Base-by-base conservation (phyloP, 495 filamentous ascomycete genomes). In the Rhypophila decipiens region DNA sequence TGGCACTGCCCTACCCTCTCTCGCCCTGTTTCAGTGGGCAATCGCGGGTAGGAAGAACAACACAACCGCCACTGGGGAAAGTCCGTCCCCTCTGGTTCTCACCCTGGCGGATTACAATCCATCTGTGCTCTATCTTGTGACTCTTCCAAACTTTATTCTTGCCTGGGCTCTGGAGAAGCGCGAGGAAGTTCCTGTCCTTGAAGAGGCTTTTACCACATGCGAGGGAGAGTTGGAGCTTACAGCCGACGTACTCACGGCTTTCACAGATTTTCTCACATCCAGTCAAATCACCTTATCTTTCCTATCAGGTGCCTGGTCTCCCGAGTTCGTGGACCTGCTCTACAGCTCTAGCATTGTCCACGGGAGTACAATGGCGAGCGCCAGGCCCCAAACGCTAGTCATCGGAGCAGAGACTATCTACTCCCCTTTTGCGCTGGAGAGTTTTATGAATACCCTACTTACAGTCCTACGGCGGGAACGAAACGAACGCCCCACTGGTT, bases 401-500 rank as follows among this genome's bases (percentile, higher is more conserved):
- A 70, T 97, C 22, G 93, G 87, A 0, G 90, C 89, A 17, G 93
- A 98, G 67, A 98, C 93, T 5, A 96, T 98, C 33, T 98, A 98
- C 67, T 90, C 87, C 0, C 89, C 88, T 0, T 70, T 78, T 39
- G 85, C 86, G 1, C 71, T 95, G 39, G 60, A 54, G 10, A 72
- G 80, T 2, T 98, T 98, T 67, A 80, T 84, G 11, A 76, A 84
- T 46, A 85, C 85, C 4, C 65, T 97, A 24, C 60, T 88, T 39
- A 69, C 66, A 3, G 58, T 93, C 9, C 63, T 95, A 46, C 65
- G 77, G 40, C 68, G 70, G 3, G 76, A 82, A 11, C 74, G 67
- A 41, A 61, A 64, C 24, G 66, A 52, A 4, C 46, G 64, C 10
- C 62, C 53, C 3, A 65, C 51, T 4, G 58, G 64, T 2, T 57